Conservation (phyloP, 495 filamentous ascomycete genomes). For the Xylona heveae region DNA sequence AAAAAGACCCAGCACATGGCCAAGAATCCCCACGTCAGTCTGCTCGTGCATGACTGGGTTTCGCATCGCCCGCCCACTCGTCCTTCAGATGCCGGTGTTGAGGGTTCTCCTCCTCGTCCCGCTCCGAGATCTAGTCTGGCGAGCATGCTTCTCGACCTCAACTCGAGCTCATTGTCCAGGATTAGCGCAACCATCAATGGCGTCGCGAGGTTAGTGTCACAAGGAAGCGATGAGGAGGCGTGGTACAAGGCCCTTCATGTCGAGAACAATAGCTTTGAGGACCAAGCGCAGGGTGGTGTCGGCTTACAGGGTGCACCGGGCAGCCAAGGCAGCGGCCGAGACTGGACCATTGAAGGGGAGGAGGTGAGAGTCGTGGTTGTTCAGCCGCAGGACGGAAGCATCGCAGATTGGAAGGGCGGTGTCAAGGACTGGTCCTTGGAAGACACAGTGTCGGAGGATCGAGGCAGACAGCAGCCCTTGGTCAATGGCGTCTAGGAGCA, state of each 20-base stretch:
- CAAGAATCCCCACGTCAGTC: conserved; percentile 70
- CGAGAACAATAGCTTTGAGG: conserved; percentile 75
- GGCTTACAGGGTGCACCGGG: conserved; percentile 20
- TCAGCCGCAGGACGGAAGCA: conserved; percentile 47
- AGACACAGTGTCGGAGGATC: no score
- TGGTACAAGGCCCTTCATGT: conserved; percentile 68
- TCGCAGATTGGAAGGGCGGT: conserved; percentile 64
- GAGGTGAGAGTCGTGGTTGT: conserved; percentile 59
- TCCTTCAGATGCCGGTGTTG: conserved; percentile 25
- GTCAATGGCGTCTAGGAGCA: neutral
- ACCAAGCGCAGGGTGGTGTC: conserved; percentile 24
- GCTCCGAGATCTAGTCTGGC: conserved; percentile 50
- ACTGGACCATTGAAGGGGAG: conserved; percentile 43
- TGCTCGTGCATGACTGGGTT: conserved; percentile 98
- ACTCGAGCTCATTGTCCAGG: conserved; percentile 66
- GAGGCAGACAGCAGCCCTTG: neutral
- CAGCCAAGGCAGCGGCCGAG: conserved; percentile 26
- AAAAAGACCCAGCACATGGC: conserved; percentile 77
- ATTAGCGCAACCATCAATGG: conserved; percentile 92
- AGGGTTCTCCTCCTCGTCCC: conserved; percentile 25
- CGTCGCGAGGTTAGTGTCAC: conserved; percentile 44
- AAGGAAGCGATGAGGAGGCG: conserved; percentile 53
- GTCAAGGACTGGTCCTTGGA: conserved; percentile 54
- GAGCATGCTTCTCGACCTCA: conserved; percentile 66
- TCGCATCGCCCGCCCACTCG: conserved; percentile 77